phyloP scores from a whole-genome alignment of 208 protist species.

The Crithidia fasciculata region DNA sequence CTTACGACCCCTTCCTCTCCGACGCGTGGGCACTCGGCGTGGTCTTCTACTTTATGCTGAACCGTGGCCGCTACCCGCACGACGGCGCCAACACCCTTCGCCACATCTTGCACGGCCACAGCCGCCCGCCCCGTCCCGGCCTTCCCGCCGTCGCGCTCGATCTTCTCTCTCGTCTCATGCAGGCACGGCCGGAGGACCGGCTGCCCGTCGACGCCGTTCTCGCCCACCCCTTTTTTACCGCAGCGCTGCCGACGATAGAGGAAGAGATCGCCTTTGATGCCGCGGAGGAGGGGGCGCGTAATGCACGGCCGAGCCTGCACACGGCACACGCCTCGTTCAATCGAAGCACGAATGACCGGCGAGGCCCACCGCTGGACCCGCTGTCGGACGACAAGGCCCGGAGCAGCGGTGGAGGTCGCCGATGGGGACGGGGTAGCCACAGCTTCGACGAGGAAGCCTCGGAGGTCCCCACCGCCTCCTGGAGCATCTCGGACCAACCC shows the following conservation, averaged over 20 bases:
- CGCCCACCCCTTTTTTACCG: slow-evolving; percentile 66
- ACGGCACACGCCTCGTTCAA: not conserved
- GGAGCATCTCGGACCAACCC: slow-evolving; percentile 1
- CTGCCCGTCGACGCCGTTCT: slow-evolving; percentile 71
- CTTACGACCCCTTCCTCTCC: slow-evolving; percentile 80
- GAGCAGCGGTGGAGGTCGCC: not conserved
- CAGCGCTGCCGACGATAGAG: slow-evolving; percentile 21
- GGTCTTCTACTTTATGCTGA: slow-evolving; percentile 89
- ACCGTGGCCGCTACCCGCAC: slow-evolving; percentile 83
- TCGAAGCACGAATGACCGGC: not conserved
- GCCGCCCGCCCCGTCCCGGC: slow-evolving; percentile 49
- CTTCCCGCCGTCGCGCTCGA: slow-evolving; percentile 59
- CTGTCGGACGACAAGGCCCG: not conserved
- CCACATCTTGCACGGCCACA: slow-evolving; percentile 74
- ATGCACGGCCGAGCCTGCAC: not conserved
- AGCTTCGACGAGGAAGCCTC: not conserved
- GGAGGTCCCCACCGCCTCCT: not conserved
- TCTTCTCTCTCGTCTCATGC: slow-evolving; percentile 63
- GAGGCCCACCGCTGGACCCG: not conserved
- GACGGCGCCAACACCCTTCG: slow-evolving; percentile 89
- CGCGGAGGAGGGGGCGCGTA: slow-evolving; percentile 5
- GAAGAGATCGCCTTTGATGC: slow-evolving; percentile 18
- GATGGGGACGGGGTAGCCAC: not conserved
- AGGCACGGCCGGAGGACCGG: slow-evolving; percentile 55
- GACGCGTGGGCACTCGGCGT: slow-evolving; percentile 88